Evolutionary conservation across 2,329 filamentous ascomycete genomes (phyloP), one percentile per base, ranked within the genome.

Genomic region (Fusarium odoratissimum): DNA sequence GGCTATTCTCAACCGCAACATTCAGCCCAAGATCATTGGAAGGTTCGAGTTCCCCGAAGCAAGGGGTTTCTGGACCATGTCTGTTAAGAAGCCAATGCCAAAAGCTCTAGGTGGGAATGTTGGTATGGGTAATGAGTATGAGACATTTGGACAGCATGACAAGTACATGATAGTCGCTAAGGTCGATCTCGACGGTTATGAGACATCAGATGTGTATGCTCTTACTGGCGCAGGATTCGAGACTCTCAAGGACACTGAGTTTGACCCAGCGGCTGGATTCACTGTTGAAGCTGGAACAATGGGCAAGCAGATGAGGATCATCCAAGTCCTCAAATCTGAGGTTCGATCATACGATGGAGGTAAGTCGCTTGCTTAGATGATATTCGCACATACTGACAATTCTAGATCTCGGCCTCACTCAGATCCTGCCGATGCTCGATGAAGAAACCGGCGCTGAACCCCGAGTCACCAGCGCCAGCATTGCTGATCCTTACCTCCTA

Each of bases 391-490:
- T 46, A 44, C 76, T 80, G 33, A 80, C 64, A 13, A 21, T 1
- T 12, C n/a, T 77, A 94, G 94, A 97, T 80, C 89, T 99, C 66
- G 93, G 92, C 16, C 87, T 99, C 59, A 91, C 92, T 49, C 95
- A 98, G 78, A 98, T 99, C 60, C 88, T 98, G 55, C 94, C 95
- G 2, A 94, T 98, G 88, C 89, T 94, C 69, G 96, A 98, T 76
- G 96, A 97, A 76, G 93, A 96, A 72, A 95, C 92, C 0, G 95
- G 93, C 17, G 91, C 89, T 25, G 94, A 97, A 76, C 91, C 94
- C 8, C 88, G 91, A 59, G 92, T 96, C 45, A 84, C 95, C 49
- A 92, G 91, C 77, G 92, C 93, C 41, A 97, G 93, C 79, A 95
- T 98, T 76, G 90, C 90, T 25, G 95, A 98, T 75, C 94, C 94